A percentile compares a stretch with the other conserved stretches of the same genome.
phyloP scores from a whole-genome alignment of 345 rosid genomes.

The Hibiscus trionum region DNA sequence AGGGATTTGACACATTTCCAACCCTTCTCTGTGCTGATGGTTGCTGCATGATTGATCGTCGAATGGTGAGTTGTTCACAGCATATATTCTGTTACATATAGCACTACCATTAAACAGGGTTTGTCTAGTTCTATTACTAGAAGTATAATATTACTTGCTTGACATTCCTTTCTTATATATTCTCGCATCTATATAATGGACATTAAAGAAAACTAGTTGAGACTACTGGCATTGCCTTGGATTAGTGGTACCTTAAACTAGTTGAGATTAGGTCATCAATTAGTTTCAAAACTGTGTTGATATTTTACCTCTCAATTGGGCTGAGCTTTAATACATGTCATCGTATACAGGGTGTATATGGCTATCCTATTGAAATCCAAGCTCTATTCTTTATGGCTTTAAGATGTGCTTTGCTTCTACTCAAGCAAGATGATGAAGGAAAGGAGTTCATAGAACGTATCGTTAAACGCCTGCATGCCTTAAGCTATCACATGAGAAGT shows the following conservation, averaged over 20 bases:
- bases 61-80: conserved; percentile 62
- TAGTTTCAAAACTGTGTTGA: background rate
- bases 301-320: background rate
- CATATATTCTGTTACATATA: background rate
- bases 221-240: background rate
- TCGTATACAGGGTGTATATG: conserved; percentile 73
- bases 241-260: background rate
- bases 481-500: conserved; percentile 85
- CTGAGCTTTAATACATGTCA: conserved; percentile 3
- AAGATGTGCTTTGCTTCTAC: conserved; percentile 71
- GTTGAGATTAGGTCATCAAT: background rate
- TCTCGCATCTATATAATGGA: background rate
- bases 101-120: background rate
- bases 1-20: conserved; percentile 93
- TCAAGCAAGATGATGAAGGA: conserved; percentile 84
- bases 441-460: conserved; percentile 84
- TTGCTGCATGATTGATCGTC: conserved; percentile 97
- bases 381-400: conserved; percentile 91
- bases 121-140: background rate
- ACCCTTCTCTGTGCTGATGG: conserved; percentile 98
- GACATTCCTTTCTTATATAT: background rate
- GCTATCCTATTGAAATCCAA: conserved; percentile 94
- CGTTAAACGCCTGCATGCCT: conserved; percentile 81
- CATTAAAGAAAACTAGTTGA: background rate
- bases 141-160: background rate